phyloP scores from a whole-genome alignment of 2,329 filamentous ascomycete species.

The Thelonectria olida region DNA sequence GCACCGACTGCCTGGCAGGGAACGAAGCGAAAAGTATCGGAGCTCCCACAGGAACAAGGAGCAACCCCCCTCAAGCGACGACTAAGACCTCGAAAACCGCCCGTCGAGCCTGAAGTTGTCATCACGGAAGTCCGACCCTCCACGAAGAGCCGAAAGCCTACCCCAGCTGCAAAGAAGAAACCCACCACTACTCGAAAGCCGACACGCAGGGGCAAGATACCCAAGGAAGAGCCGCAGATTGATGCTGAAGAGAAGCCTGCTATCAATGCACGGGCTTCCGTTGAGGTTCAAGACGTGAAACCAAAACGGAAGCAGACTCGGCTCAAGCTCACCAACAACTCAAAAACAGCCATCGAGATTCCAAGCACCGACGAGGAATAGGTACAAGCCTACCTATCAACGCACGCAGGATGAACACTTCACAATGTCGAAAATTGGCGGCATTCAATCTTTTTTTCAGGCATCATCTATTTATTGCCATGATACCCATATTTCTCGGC shows the following conservation, averaged over 20 bases:
- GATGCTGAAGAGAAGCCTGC: neutral
- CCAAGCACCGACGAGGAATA: constrained; percentile 32
- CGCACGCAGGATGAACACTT: constrained; percentile 5
- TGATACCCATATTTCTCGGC: constrained; percentile 32
- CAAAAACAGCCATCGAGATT: constrained; percentile 25
- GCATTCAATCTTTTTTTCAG: constrained; percentile 8
- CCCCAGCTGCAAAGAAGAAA: constrained; percentile 17
- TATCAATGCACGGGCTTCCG: neutral
- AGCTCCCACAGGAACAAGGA: constrained; percentile 8
- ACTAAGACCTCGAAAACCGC: constrained; percentile 33
- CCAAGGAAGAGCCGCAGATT: neutral
- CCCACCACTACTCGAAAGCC: constrained; percentile 7
- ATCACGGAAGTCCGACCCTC: constrained; percentile 15
- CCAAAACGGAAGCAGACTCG: constrained; percentile 13
- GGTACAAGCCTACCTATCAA: constrained; percentile 19
- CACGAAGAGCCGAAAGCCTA: constrained; percentile 12
- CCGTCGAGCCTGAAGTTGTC: constrained; percentile 11
- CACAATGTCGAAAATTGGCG: constrained; percentile 8
- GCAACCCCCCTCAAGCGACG: constrained; percentile 30
- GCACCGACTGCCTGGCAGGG: neutral
- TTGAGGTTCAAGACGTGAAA: constrained; percentile 16
- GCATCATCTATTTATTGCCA: constrained; percentile 31
- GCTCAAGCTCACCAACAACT: constrained; percentile 22
- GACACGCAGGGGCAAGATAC: neutral
- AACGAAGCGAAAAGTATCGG: neutral